A percentile compares a stretch with the other conserved stretches of the same genome.
phyloP scores from a whole-genome alignment of 2,329 filamentous ascomycete species.

The Ilyonectria mors-panacis region DNA sequence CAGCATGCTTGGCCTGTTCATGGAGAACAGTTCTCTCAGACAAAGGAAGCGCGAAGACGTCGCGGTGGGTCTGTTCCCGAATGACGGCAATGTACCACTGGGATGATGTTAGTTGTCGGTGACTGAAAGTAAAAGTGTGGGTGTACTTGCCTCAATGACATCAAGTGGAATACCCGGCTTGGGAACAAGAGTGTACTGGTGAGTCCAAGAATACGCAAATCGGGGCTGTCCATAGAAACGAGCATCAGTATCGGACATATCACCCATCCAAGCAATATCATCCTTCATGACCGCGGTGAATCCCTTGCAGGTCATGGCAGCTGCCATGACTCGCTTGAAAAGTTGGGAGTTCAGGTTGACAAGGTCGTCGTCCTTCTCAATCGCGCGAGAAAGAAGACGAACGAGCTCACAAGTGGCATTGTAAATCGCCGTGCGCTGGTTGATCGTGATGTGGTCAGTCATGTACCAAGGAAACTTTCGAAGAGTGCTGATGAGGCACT shows the following conservation, averaged over 20 bases:
- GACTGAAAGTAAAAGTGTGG: not conserved
- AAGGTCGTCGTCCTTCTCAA: slow-evolving; percentile 57
- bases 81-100: slow-evolving; percentile 72
- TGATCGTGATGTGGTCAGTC: slow-evolving; percentile 69
- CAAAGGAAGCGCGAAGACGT: slow-evolving; percentile 57
- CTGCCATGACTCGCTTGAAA: slow-evolving; percentile 65
- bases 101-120: slow-evolving; percentile 32
- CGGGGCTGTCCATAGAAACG: slow-evolving; percentile 63
- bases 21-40: slow-evolving; percentile 58
- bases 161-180: slow-evolving; percentile 66
- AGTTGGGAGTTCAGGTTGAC: slow-evolving; percentile 68
- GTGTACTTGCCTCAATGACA: slow-evolving; percentile 66
- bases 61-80: slow-evolving; percentile 65
- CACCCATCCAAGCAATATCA: slow-evolving; percentile 64
- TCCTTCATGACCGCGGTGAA: slow-evolving; percentile 75
- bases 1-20: slow-evolving; percentile 51
- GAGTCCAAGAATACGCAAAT: slow-evolving; percentile 64
- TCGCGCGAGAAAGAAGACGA: slow-evolving; percentile 58
- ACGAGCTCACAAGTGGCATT: slow-evolving; percentile 66
- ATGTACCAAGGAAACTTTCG: slow-evolving; percentile 76
- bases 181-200: slow-evolving; percentile 66
- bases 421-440: slow-evolving; percentile 69
- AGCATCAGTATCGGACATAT: slow-evolving; percentile 54
- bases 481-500: slow-evolving; percentile 75
- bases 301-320: slow-evolving; percentile 71